Evolutionary conservation across 768 basidiomycete genomes (phyloP), one percentile per base, ranked within the genome.

Genomic region (Pleurotus pulmonarius): DNA sequence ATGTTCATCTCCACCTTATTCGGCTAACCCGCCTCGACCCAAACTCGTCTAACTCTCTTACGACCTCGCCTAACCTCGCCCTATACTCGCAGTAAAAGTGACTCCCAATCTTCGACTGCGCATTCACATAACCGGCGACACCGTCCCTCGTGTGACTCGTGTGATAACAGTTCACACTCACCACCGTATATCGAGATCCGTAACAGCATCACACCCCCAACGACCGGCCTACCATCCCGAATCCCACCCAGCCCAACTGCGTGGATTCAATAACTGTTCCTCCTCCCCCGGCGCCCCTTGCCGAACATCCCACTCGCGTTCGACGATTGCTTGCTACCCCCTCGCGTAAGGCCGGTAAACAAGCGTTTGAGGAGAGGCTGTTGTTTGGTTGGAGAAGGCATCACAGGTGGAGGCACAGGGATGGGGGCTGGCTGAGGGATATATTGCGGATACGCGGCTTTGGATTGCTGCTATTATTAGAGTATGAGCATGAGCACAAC

Each of bases 321-420:
- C n/a, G 41, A 41, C 16, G 29, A 16, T 41, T 53, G 39, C 51
- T 53, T 53, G 39, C 51, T 41, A 20, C 51, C 51, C 4, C 51
- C 51, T 38, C 51, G 51, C 22, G 51, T 53, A 39, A 53, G 51
- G 41, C 51, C 51, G 39, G 51, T 53, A 39, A 53, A 53, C 24
- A 53, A 39, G 18, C 51, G 39, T 24, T 53, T 53, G 16, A 53
- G 39, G 12, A 53, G 39, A 11, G 51, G 51, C 16, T 53, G 51
- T 43, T 53, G 51, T 24, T 53, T 53, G n/a, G 48, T 49, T 24
- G 48, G 48, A 11, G 51, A 53, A 3, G 51, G 51, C 20, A 39
- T 53, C 15, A 38, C 38, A 15, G 34, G 51, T 4, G 51, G 24
- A 40, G 51, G 41, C 6, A 39, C 15, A 15, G 37, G 20, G n/a